Percentiles rank a stretch among this genome's conserved stretches.
phyloP scores from a whole-genome alignment of 1,284 basidiomycete species.

The Austroboletus niveus region DNA sequence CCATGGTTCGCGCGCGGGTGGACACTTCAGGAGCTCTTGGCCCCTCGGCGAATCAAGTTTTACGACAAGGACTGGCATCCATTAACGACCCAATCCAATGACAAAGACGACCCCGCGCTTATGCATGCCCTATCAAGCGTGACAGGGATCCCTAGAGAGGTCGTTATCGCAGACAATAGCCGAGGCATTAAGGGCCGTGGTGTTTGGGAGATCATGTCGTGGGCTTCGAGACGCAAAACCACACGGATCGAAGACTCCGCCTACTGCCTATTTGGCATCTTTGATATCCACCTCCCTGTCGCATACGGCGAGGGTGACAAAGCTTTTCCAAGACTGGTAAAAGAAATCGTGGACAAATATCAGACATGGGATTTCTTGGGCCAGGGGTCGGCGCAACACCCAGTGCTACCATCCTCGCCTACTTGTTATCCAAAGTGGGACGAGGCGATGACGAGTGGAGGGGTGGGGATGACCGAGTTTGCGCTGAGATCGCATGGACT shows the following conservation, averaged over 20 bases:
- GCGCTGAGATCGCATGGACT: not conserved
- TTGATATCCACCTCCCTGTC: slow-evolving; percentile 14
- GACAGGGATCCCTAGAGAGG: slow-evolving; percentile 20
- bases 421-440: slow-evolving; percentile 24
- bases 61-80: slow-evolving; percentile 23
- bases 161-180: slow-evolving; percentile 20
- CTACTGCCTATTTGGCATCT: slow-evolving; percentile 25
- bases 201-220: slow-evolving; percentile 12
- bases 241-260: slow-evolving; percentile 23
- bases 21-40: slow-evolving; percentile 11
- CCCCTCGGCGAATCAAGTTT: slow-evolving; percentile 26
- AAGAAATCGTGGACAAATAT: slow-evolving; percentile 9
- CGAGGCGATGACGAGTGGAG: not conserved
- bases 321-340: slow-evolving; percentile 11
- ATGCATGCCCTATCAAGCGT: slow-evolving; percentile 14
- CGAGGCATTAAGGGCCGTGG: slow-evolving; percentile 14
- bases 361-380: slow-evolving; percentile 24
- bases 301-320: slow-evolving; percentile 15
- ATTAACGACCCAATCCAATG: slow-evolving; percentile 17
- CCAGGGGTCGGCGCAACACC: slow-evolving; percentile 14
- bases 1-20: slow-evolving; percentile 19
- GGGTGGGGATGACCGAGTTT: slow-evolving; percentile 12
- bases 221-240: slow-evolving; percentile 24
- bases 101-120: slow-evolving; percentile 6
- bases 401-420: slow-evolving; percentile 16